Evolutionary conservation across 768 basidiomycete genomes (phyloP).

Genomic region (Hygrophoropsis aurantiaca): DNA sequence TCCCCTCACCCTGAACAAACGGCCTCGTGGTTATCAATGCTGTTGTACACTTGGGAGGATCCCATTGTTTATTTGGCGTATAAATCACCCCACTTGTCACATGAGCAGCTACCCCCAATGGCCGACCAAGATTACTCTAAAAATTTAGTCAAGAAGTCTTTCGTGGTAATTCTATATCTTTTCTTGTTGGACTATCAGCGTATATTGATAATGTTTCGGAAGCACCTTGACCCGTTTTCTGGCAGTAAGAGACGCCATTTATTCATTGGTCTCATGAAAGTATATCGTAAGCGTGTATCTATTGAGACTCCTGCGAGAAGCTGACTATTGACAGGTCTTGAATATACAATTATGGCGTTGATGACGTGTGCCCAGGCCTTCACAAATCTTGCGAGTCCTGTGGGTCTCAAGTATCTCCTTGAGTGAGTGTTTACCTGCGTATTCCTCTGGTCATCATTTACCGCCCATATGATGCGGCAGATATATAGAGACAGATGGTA

Average conservation of each 20-base stretch:
- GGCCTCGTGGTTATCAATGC: slow-evolving; percentile 31
- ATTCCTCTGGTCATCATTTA: background rate
- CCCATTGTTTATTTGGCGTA: slow-evolving; percentile 44
- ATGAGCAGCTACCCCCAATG: slow-evolving; percentile 44
- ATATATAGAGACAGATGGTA: slow-evolving; percentile 57
- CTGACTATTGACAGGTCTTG: background rate
- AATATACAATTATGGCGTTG: slow-evolving; percentile 6
- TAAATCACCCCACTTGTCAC: slow-evolving; percentile 41
- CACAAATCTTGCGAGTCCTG: slow-evolving; percentile 23
- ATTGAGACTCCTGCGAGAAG: background rate
- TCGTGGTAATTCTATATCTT: slow-evolving; percentile 26
- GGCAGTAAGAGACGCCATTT: slow-evolving; percentile 9
- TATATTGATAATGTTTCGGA: background rate
- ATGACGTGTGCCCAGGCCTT: slow-evolving; percentile 10
- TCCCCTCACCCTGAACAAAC: slow-evolving; percentile 40
- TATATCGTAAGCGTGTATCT: slow-evolving; percentile 6
- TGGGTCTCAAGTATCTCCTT: slow-evolving; percentile 32
- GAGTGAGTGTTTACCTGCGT: slow-evolving; percentile 17
- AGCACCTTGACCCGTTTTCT: slow-evolving; percentile 28
- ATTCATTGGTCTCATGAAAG: slow-evolving; percentile 13
- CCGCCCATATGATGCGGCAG: slow-evolving; percentile 23
- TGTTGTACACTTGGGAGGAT: slow-evolving; percentile 55
- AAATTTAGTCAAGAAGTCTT: slow-evolving; percentile 33
- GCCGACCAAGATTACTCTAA: slow-evolving; percentile 45
- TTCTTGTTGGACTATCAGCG: background rate